Base-by-base conservation (phyloP, 208 protist species). In the Acanthamoeba culbertsoni region DNA sequence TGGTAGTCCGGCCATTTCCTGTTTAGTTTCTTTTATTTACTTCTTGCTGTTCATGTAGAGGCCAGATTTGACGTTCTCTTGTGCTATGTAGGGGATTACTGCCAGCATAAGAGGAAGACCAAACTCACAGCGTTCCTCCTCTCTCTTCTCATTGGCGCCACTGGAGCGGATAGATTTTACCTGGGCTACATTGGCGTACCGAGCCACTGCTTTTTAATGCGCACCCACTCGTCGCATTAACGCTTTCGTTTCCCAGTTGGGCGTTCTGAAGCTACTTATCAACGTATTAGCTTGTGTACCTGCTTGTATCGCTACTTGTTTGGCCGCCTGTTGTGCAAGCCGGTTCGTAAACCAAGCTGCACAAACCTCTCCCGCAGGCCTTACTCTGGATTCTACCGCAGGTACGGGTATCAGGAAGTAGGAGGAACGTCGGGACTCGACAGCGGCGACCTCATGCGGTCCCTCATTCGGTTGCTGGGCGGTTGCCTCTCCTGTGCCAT, bases 81-180 rank as follows among this genome's bases (percentile, higher is more conserved):
- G 4, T 7, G 26, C 18, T 62, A 62, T 7, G 43, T 20, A 53
- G 71, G 71, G 23, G 43, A 6, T 8, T 31, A 55, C 43, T 86
- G 73, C 18, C 23, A 86, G 20, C 73, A 86, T 43, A 35, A 55
- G n/a, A 37, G 73, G 23, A 48, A 55, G 42, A 59, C 28, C 42
- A 86, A 86, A 43, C 73, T 86, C 23, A 57, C 46, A 26, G 73
- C 73, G 0, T 86, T 86, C 46, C 73, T 86, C 2, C 73, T 86
- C 2, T 86, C 73, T 1, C 14, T 86, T 4, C 43, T 86, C 7
- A 26, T 86, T 7, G 73, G 73, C 10, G 20, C 8, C 18, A 0
- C 55, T 37, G 73, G 42, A 0, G 73, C 20, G 26, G 73, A 57
- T 57, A 37, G 73, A 7, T 86, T 86, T 43, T 86, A 86, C 73